Percentiles rank a stretch among this genome's conserved stretches.
phyloP scores from a whole-genome alignment of 192 early-diverging fungal genomes.

The Dispira parvispora region DNA sequence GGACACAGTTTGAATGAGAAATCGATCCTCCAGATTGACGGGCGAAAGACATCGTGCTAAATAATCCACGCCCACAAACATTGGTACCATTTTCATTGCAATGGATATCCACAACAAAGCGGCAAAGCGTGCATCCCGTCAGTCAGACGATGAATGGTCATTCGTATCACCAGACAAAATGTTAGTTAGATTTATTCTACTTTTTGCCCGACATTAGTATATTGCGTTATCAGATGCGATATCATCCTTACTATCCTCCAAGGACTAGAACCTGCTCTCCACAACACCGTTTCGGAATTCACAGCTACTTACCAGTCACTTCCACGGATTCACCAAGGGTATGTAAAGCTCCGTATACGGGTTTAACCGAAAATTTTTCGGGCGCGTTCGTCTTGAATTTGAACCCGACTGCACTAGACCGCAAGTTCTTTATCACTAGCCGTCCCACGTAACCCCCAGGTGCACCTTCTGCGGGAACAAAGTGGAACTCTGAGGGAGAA shows the following conservation, averaged over 20 bases:
- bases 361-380: conserved; percentile 36
- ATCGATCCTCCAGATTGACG: conserved; percentile 30
- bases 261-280: not conserved
- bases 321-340: conserved; percentile 24
- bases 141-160: not conserved
- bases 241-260: not conserved
- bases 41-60: conserved; percentile 21
- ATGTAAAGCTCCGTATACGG: conserved; percentile 30
- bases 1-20: conserved; percentile 36
- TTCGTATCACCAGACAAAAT: not conserved
- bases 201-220: not conserved
- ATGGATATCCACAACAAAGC: not conserved
- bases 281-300: not conserved
- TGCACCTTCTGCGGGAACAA: conserved; percentile 16
- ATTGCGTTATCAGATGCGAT: not conserved
- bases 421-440: conserved; percentile 26
- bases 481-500: conserved; percentile 32
- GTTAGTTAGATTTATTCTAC: not conserved
- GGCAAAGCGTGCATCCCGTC: not conserved
- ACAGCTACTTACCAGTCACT: conserved; percentile 22
- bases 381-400: conserved; percentile 45
- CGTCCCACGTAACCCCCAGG: conserved; percentile 26
- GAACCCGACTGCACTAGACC: conserved; percentile 28
- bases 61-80: not conserved
- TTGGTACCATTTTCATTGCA: not conserved